Evolutionary conservation across 208 protist species (phyloP), one percentile per base, ranked within the genome.

Genomic region (Acanthamoeba healyi): DNA sequence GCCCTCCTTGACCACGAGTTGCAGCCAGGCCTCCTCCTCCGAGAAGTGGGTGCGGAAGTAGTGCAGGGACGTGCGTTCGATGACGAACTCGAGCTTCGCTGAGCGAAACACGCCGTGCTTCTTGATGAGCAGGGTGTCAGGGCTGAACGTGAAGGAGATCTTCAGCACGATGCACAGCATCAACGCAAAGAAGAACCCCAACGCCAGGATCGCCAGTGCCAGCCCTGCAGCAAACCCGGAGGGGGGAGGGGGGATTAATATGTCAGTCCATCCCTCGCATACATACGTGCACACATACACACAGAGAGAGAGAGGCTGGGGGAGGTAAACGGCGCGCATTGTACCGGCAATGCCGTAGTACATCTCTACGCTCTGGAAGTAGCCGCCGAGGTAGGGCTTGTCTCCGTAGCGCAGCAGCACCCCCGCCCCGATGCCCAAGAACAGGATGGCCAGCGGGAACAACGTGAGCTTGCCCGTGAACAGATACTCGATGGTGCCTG

Each of bases 41-140:
- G 77, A 90, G 54, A 94, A 94, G 79, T 94, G 93, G 14, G 77
- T 94, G n/a, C 93, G 72, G 40, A 90, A 94, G 77, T 94, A 94
- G 49, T 94, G 77, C 14, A 94, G 84, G 29, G 93, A 87, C 17
- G 93, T 90, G 26, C 67, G 74, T 32, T 56, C 44, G 46, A 74
- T 87, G 44, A 58, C 58, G 51, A 92, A 94, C 67, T 94, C 93
- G 2, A 90, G 54, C 44, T 61, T 81, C 5, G 90, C 38, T 1
- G 90, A 86, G 32, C 93, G 93, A 40, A 90, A 94, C 36, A 94
- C 84, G 54, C 93, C 93, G 65, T 94, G 93, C 51, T 94, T 94
- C 72, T 90, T 51, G 36, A 94, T 74, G 40, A 92, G 36, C 12
- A 94, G 63, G 19, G 34, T 44, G 17, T 92, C 77, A 9, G 93